These are phyloP conservation scores for Penicillium mononematosum DNA, from an alignment of 495 filamentous ascomycete genomes.

Conservation along the genomic window DNA sequence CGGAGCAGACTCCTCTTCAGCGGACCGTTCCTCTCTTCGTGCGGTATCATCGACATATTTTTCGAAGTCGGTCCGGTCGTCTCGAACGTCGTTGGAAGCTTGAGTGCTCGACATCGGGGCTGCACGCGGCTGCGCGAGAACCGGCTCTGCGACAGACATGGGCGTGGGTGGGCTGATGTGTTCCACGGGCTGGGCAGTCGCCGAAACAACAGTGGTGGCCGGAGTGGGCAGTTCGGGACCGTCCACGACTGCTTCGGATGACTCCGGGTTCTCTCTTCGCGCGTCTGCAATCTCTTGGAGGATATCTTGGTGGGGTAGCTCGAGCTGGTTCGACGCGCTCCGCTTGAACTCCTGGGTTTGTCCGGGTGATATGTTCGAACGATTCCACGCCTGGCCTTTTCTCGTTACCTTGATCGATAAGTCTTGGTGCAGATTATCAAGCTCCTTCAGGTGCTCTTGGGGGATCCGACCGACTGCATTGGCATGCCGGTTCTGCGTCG, in stretches of 20 bases:
- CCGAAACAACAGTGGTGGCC: slow-evolving; percentile 8
- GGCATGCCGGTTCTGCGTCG: slow-evolving; percentile 35
- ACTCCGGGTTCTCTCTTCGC: slow-evolving; percentile 14
- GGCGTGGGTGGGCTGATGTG: slow-evolving; percentile 19
- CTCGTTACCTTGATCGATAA: slow-evolving; percentile 56
- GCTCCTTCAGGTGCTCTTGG: slow-evolving; percentile 66
- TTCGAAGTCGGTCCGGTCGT: slow-evolving; percentile 43
- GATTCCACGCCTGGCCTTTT: slow-evolving; percentile 65
- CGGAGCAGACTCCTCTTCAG: slow-evolving; percentile 27
- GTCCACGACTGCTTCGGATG: slow-evolving; percentile 25
- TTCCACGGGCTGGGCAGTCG: slow-evolving; percentile 14
- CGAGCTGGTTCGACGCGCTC: slow-evolving; percentile 25
- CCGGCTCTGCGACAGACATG: slow-evolving; percentile 38
- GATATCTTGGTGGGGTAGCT: slow-evolving; percentile 22
- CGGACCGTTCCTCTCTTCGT: slow-evolving; percentile 32
- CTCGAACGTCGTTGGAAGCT: slow-evolving; percentile 14
- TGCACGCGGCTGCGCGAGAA: slow-evolving; percentile 26
- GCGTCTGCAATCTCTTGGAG: slow-evolving; percentile 21
- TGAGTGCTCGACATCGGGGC: slow-evolving; percentile 13
- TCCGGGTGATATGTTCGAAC: slow-evolving; percentile 22
- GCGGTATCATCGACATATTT: slow-evolving; percentile 47
- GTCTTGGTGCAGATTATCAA: slow-evolving; percentile 61
- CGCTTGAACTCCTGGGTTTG: slow-evolving; percentile 15
- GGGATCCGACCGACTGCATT: slow-evolving; percentile 69
- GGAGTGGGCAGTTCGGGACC: slow-evolving; percentile 16